phyloP scores from a whole-genome alignment of 805 yeast genomes.

The Isabelozyma gotoi region DNA sequence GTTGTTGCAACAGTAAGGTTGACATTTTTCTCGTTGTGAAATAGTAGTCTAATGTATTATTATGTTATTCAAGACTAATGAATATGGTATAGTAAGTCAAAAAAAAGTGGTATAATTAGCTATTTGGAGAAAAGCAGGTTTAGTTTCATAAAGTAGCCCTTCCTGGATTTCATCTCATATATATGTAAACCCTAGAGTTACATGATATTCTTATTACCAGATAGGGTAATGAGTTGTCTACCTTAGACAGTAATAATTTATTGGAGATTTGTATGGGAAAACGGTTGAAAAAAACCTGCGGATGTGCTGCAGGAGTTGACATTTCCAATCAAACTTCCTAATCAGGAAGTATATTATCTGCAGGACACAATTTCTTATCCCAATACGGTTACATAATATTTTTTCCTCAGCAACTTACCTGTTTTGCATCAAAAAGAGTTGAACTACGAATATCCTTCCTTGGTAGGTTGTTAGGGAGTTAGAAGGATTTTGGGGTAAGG shows the following conservation, averaged over 20 bases:
- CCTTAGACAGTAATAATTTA: neutral
- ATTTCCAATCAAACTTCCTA: slow-evolving; percentile 7
- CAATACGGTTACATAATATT: neutral
- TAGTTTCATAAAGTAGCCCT: no score
- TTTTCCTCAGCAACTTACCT: no score
- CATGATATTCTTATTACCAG: no score
- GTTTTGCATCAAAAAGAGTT: no score
- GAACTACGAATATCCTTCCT: no score
- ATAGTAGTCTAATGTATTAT: neutral
- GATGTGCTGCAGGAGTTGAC: neutral
- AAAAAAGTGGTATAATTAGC: no score
- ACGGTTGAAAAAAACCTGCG: neutral
- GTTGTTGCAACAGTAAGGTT: slow-evolving; percentile 4
- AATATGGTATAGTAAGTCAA: no score
- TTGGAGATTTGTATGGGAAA: neutral
- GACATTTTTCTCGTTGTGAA: slow-evolving; percentile 4
- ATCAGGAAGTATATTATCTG: slow-evolving; percentile 5
- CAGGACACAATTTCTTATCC: neutral
- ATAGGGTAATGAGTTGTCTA: no score
- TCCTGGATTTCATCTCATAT: neutral
- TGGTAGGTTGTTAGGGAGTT: neutral
- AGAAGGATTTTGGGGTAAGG: no score
- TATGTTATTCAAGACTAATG: no score
- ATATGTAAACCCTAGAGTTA: neutral
- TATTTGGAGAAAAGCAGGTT: neutral